phyloP scores from a whole-genome alignment of 2,329 filamentous ascomycete species.

The Fusarium sp. region DNA sequence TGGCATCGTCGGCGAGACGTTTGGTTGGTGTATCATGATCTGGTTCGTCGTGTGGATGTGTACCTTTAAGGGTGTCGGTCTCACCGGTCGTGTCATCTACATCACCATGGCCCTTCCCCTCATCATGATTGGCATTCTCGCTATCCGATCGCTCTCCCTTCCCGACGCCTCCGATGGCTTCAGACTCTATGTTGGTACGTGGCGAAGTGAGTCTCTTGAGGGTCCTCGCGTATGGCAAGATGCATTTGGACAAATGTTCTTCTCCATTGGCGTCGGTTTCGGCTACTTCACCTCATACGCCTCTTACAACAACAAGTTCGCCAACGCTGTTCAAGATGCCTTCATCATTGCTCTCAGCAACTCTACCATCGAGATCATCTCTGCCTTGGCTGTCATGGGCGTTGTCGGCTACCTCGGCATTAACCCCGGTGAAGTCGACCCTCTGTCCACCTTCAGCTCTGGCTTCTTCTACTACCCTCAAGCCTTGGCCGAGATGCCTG shows the following conservation, averaged over 20 bases:
- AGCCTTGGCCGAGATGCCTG: constrained; percentile 64
- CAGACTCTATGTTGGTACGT: constrained; percentile 49
- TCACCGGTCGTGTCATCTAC: constrained; percentile 64
- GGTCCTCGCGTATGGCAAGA: constrained; percentile 56
- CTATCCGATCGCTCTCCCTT: constrained; percentile 60
- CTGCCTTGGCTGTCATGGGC: constrained; percentile 56
- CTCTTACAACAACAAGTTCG: constrained; percentile 62
- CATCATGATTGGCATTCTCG: constrained; percentile 60
- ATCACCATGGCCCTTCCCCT: constrained; percentile 66
- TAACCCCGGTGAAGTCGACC: constrained; percentile 42
- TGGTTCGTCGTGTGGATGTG: constrained; percentile 67
- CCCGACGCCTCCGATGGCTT: constrained; percentile 61
- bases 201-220: constrained; percentile 55
- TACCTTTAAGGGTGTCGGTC: constrained; percentile 64
- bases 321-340: constrained; percentile 62
- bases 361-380: constrained; percentile 60
- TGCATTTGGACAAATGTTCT: constrained; percentile 58
- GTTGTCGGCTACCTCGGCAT: constrained; percentile 56
- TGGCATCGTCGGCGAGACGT: constrained; percentile 60
- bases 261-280: constrained; percentile 59
- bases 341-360: constrained; percentile 63
- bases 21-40: constrained; percentile 63
- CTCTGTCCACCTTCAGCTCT: constrained; percentile 58
- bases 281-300: constrained; percentile 66
- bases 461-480: constrained; percentile 64